Evolutionary conservation across 129 eudicot genomes (phyloP), one percentile per base, ranked within the genome.

Genomic region (Tanacetum coccineum): DNA sequence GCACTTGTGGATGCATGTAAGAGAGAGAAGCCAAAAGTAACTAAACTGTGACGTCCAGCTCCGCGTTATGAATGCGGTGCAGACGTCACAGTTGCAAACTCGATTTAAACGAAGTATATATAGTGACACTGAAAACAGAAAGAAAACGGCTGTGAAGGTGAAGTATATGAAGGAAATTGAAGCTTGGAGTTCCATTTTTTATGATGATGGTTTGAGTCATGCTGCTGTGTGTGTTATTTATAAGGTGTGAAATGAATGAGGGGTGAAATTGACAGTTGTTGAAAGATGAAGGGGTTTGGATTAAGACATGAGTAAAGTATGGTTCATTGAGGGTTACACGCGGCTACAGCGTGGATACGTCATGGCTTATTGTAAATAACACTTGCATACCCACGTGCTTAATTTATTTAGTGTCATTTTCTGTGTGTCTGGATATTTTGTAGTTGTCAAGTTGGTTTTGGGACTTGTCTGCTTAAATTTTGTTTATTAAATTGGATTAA

Each of bases 61-160:
- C 1, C 77, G 73, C 0, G 68, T 73, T 32, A 85, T n/a, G 44
- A 58, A 89, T 4, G 77, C 70, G 26, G n/a, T 70, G 79, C 96
- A 85, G 9, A 70, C 50, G 9, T 89, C 82, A 42, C 96, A 85
- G 64, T 65, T 53, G 36, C 96, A 89, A 22, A 69, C 64, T 2
- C 76, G 80, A 14, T 71, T 69, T 0, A 65, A 32, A 0, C 82
- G 80, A 12, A 74, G 53, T 49, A 82, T 20, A 46, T 67, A 77
- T 11, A 68, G 44, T 0, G 75, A 66, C 1, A 82, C 20, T 2
- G 83, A 64, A 56, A 76, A 55, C 19, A 81, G 19, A 25, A 60
- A 40, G 65, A 81, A 78, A 26, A 59, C 6, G 58, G 60, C 60
- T 20, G 79, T 59, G 74, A 79, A 73, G 4, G 77, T 17, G 79